Evolutionary conservation across 73 alveolate species (phyloP).

Genomic region (Paraurostyla sp.): DNA sequence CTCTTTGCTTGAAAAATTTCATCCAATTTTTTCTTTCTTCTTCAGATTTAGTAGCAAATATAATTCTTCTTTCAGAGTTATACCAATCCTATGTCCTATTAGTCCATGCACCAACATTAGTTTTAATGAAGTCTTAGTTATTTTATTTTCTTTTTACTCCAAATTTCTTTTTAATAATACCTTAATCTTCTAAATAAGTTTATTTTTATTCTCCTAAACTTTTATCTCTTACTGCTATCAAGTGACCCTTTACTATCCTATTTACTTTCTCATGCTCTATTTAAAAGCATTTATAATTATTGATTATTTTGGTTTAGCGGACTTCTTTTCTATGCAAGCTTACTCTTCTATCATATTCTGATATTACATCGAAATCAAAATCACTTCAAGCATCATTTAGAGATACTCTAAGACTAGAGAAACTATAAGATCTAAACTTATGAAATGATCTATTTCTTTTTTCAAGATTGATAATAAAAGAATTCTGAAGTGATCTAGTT

Average conservation of each 20-base stretch:
- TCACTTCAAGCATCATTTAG: background rate
- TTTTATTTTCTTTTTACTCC: background rate
- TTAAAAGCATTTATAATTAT: background rate
- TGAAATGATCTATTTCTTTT: background rate
- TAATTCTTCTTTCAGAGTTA: constrained; percentile 55
- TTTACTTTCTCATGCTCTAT: constrained; percentile 34
- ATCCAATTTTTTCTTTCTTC: constrained; percentile 23
- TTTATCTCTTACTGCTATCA: constrained; percentile 42
- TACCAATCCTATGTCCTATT: constrained; percentile 44
- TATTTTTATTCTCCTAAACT: constrained; percentile 21
- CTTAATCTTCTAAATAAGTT: constrained; percentile 10
- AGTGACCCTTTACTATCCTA: constrained; percentile 48
- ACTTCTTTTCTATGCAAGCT: constrained; percentile 7
- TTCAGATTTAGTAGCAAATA: constrained; percentile 38
- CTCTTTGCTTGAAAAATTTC: background rate
- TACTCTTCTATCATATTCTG: background rate
- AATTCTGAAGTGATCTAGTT: background rate
- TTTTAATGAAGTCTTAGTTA: background rate
- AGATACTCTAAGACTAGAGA: background rate
- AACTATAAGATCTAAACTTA: background rate
- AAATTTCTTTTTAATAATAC: constrained; percentile 21
- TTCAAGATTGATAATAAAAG: background rate
- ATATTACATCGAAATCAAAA: background rate
- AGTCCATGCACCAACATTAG: constrained; percentile 42
- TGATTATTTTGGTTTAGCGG: background rate